Percentiles rank a stretch among this genome's conserved stretches.
These are phyloP conservation scores for Lasiodiplodia hormozganensis DNA, from an alignment of 2,329 filamentous ascomycete species.

Conservation along the genomic window DNA sequence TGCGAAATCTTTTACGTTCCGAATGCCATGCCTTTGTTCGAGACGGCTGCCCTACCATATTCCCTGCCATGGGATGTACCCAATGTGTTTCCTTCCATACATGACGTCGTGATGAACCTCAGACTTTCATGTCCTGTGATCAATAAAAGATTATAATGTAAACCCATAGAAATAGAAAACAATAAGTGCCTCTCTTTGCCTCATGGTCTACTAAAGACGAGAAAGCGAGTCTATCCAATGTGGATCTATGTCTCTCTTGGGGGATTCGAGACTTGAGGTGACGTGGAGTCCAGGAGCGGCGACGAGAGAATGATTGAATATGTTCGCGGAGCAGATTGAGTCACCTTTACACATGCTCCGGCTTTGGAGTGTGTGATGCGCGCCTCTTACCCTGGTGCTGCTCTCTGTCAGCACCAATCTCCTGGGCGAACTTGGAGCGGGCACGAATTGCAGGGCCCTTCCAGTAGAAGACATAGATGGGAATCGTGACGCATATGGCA, in stretches of 20 bases:
- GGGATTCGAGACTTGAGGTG: background rate
- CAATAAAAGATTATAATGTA: background rate
- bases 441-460: constrained; percentile 61
- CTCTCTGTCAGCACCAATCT: constrained; percentile 43
- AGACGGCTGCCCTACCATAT: background rate
- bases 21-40: background rate
- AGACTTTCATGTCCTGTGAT: background rate
- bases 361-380: background rate
- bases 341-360: background rate
- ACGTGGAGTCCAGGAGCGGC: background rate
- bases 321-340: too few species aligned
- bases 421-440: constrained; percentile 60
- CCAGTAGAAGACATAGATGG: constrained; percentile 64
- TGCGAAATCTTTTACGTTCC: background rate
- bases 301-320: background rate
- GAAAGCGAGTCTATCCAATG: background rate
- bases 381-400: constrained; percentile 37
- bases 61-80: background rate
- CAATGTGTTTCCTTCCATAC: background rate
- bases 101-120: background rate
- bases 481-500: constrained; percentile 58
- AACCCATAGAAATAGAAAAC: background rate
- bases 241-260: background rate
- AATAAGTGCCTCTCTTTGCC: background rate
- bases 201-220: background rate